Base-by-base conservation (phyloP, 352 stramenopile species). In the Phytophthora brassicae region DNA sequence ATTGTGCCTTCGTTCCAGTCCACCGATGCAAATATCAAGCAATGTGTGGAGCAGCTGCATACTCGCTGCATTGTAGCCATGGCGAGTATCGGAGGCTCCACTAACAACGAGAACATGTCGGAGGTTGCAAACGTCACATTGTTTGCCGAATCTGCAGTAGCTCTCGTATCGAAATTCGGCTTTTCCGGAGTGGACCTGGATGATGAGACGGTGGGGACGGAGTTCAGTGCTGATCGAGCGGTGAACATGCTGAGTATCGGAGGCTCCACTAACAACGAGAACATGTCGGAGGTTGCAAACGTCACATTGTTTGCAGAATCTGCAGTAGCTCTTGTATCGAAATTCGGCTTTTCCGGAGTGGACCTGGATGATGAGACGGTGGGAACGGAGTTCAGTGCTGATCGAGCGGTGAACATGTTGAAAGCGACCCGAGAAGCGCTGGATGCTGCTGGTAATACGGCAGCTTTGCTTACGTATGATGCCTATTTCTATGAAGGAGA, bases 311-410 rank as follows among this genome's bases (percentile, higher is more conserved):
- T 93, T 56, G 84, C 80, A 2, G 41, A 68, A 5, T 89, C 77
- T 4, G 84, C 79, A 0, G 53, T 74, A 12, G 55, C 31, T 19
- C 64, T 93, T 6, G 66, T 90, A 23, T 28, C 65, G 1, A 89
- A 86, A 44, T 93, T 89, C 48, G 77, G 64, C 8, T 90, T 93
- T 50, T 77, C 86, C 17, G 84, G 84, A 11, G 22, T 93, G 17
- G 84, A 93, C 49, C 67, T 93, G 1, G 84, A 93, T 48, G 80
- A 93, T 51, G 84, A 93, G 71, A 85, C 71, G 0, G 80, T 89
- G 17, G 81, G 80, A n/a, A 4, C 60, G 1, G 66, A 84, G 26
- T 93, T 86, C 41, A 75, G 81, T 48, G 66, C 71, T 7, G 42
- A 75, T n/a, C 74, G 68, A 23, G 70, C 84, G 4, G 52, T 89